A percentile compares a stretch with the other conserved stretches of the same genome.
Evolutionary conservation across 2,329 filamentous ascomycete genomes (phyloP).

Genomic region (Erysiphe pulchra): DNA sequence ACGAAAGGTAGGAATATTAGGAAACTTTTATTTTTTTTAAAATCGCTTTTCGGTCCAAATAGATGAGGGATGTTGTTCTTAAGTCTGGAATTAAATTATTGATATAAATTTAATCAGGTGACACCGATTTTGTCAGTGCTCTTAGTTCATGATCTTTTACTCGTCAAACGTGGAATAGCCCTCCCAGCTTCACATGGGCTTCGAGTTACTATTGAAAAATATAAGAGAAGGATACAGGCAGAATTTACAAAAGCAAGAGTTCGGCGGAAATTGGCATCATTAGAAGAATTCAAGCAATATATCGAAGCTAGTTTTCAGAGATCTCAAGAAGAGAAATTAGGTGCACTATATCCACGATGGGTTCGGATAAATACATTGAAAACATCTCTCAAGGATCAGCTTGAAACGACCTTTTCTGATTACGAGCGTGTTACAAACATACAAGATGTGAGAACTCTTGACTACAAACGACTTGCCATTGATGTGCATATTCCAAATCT

Average conservation of each 20-base stretch:
- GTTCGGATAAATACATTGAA: conserved; percentile 64
- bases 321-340: conserved; percentile 13
- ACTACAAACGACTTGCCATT: conserved; percentile 32
- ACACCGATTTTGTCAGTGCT: conserved; percentile 58
- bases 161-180: conserved; percentile 60
- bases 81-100: no score
- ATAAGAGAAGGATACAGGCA: conserved; percentile 56
- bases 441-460: conserved; percentile 23
- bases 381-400: conserved; percentile 41
- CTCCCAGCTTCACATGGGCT: conserved; percentile 59
- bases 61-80: no score
- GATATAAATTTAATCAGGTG: conserved; percentile 25
- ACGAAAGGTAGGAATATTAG: conserved; percentile 37
- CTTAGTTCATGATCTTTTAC: conserved; percentile 62
- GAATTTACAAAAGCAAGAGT: conserved; percentile 66
- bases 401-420: conserved; percentile 45
- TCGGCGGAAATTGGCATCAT: conserved; percentile 37
- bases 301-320: conserved; percentile 24
- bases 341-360: conserved; percentile 54
- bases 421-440: conserved; percentile 33
- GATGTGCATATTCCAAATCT: conserved; percentile 67
- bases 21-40: no score
- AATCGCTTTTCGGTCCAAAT: no score
- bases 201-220: conserved; percentile 45
- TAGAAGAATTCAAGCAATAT: conserved; percentile 37